Conservation (phyloP, 73 alveolate species). For the Paramecium octaurelia region DNA sequence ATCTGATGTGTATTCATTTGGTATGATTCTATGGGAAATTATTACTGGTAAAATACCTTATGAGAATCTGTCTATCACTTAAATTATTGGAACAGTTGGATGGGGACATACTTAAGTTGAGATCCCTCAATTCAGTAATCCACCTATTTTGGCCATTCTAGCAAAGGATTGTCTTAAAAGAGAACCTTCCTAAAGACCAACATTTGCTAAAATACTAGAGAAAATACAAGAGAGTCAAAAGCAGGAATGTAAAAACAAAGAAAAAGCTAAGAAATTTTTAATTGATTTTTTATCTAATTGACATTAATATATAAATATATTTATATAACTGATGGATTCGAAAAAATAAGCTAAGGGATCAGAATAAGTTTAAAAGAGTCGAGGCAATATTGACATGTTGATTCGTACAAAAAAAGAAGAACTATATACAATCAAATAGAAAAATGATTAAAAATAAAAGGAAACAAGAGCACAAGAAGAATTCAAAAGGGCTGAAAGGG, state of each 20-base stretch:
- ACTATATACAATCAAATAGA: conserved; percentile 15
- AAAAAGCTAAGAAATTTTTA: neutral
- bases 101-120: conserved; percentile 50
- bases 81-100: conserved; percentile 54
- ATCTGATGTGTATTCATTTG: conserved; percentile 88
- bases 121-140: conserved; percentile 46
- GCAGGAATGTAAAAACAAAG: neutral
- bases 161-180: conserved; percentile 42
- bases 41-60: conserved; percentile 52
- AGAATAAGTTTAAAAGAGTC: conserved; percentile 42
- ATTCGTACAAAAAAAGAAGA: conserved; percentile 50
- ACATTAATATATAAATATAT: neutral
- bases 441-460: conserved; percentile 49
- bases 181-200: conserved; percentile 59
- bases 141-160: conserved; percentile 22
- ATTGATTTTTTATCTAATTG: conserved; percentile 23
- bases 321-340: conserved; percentile 44
- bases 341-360: conserved; percentile 46
- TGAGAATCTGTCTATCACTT: neutral
- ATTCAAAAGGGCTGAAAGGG: conserved; percentile 39
- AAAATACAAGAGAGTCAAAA: neutral
- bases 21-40: conserved; percentile 79
- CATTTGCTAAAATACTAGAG: conserved; percentile 35
- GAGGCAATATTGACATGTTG: conserved; percentile 55
- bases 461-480: conserved; percentile 59